These are phyloP conservation scores for Agrostemma githago DNA, from an alignment of 148 eudicot species.

Conservation along the genomic window DNA sequence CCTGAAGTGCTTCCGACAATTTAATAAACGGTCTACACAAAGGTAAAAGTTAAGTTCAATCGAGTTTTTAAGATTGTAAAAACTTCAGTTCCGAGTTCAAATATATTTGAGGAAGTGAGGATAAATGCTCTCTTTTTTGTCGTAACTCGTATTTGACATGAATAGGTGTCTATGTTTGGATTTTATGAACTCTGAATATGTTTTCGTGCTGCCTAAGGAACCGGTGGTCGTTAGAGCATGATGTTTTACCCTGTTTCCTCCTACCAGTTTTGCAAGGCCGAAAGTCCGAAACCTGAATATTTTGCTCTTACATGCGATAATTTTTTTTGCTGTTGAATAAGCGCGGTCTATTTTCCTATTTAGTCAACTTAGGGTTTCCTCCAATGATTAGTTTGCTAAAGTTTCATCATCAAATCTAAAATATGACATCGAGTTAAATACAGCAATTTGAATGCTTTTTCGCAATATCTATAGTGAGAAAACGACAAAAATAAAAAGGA, in stretches of 20 bases:
- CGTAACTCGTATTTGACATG: background rate
- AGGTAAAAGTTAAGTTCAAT: background rate
- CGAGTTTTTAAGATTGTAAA: background rate
- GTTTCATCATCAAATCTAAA: background rate
- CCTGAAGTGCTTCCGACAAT: background rate
- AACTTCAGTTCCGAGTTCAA: background rate
- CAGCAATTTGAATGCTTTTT: too few species aligned
- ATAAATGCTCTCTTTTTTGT: conserved; percentile 1
- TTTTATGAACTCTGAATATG: background rate
- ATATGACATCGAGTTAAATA: background rate
- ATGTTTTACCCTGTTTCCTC: background rate
- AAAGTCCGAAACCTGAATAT: background rate
- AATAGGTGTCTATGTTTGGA: background rate
- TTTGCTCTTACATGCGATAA: too few species aligned
- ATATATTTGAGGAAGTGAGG: too few species aligned
- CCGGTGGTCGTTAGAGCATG: background rate
- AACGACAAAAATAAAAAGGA: background rate
- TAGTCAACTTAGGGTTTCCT: background rate
- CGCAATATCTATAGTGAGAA: background rate
- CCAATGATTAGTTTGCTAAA: background rate
- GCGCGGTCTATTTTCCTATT: background rate
- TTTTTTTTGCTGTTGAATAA: background rate
- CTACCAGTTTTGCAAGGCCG: too few species aligned
- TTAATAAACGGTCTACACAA: background rate
- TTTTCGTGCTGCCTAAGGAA: background rate